phyloP scores from a whole-genome alignment of 371 early-diverging fungal species.

The Encephalitozoon romaleae region DNA sequence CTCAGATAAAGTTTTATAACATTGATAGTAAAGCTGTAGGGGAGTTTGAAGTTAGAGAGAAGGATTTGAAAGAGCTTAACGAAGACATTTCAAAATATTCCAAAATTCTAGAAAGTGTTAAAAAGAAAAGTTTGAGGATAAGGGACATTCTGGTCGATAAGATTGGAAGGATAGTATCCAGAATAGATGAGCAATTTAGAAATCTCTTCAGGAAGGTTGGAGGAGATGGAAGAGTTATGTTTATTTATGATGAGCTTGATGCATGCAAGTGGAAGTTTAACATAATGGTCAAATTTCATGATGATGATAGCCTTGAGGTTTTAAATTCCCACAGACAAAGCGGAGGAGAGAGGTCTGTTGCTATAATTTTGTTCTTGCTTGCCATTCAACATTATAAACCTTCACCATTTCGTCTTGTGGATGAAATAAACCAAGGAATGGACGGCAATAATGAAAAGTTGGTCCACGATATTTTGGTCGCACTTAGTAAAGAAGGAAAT shows the following conservation, averaged over 20 bases:
- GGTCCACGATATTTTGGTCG: slow-evolving; percentile 71
- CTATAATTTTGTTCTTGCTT: slow-evolving; percentile 89
- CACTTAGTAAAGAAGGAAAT: slow-evolving; percentile 10
- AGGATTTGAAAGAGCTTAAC: slow-evolving; percentile 17
- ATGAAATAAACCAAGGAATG: slow-evolving; percentile 99
- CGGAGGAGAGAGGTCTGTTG: slow-evolving; percentile 68
- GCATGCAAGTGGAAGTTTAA: slow-evolving; percentile 86
- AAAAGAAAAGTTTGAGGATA: neutral
- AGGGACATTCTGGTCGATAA: neutral
- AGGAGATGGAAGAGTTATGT: slow-evolving; percentile 45
- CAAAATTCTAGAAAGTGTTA: neutral
- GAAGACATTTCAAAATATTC: neutral
- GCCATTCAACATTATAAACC: slow-evolving; percentile 74
- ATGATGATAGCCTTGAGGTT: slow-evolving; percentile 71
- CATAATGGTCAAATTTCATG: slow-evolving; percentile 66
- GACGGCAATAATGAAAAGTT: slow-evolving; percentile 89
- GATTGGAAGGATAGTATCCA: slow-evolving; percentile 1
- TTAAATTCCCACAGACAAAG: slow-evolving; percentile 84
- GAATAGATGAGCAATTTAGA: slow-evolving; percentile 32
- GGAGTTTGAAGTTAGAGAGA: slow-evolving; percentile 30
- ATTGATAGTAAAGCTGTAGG: slow-evolving; percentile 13
- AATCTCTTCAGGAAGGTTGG: slow-evolving; percentile 35
- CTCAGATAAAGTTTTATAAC: slow-evolving; percentile 37
- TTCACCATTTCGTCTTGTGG: slow-evolving; percentile 92
- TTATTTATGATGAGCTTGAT: slow-evolving; percentile 65